Conservation (phyloP, 108 stramenopile species). For the Chaetoceros muelleri region DNA sequence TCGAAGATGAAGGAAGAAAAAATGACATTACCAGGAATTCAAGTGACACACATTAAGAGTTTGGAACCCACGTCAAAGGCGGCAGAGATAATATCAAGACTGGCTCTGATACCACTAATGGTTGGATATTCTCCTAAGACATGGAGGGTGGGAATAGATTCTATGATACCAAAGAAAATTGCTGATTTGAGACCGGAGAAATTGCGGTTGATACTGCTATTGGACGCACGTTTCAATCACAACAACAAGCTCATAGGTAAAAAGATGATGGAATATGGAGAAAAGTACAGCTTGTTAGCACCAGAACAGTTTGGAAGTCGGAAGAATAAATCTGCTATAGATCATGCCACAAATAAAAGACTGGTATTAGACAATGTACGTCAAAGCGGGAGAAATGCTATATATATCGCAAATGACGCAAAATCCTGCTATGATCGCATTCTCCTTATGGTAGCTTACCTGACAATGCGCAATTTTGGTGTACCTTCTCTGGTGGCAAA, state of each 20-base stretch:
- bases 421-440: conserved; percentile 15
- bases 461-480: conserved; percentile 11
- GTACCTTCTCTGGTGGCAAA: not conserved
- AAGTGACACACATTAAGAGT: not conserved
- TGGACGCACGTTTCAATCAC: conserved; percentile 7
- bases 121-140: conserved; percentile 1
- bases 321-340: not conserved
- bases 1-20: not conserved
- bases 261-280: conserved; percentile 4
- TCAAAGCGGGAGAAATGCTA: not conserved
- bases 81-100: not conserved
- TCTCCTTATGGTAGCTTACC: conserved; percentile 5
- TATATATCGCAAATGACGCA: conserved; percentile 5
- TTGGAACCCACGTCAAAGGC: not conserved
- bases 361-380: not conserved
- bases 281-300: conserved; percentile 1
- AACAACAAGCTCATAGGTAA: conserved; percentile 5
- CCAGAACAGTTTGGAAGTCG: conserved; percentile 1
- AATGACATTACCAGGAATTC: not conserved
- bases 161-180: conserved; percentile 11
- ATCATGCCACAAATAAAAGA: not conserved
- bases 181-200: not conserved
- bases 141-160: conserved; percentile 7
- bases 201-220: conserved; percentile 6
- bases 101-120: not conserved